These are phyloP conservation scores for Brettanomyces bruxellensis DNA, from an alignment of 805 yeast genomes.

Conservation along the genomic window DNA sequence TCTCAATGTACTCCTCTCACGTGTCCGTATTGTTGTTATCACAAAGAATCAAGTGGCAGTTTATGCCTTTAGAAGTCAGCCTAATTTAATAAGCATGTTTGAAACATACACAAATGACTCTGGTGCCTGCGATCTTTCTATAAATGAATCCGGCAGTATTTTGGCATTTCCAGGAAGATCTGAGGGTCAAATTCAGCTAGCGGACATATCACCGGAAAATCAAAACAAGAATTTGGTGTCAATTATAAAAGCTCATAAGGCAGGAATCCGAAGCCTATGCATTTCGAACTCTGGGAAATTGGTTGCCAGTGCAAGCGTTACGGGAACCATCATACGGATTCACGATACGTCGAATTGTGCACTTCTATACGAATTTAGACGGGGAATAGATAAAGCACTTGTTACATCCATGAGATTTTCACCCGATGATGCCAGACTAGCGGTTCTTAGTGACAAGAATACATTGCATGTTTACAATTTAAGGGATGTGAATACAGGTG, in stretches of 20 bases:
- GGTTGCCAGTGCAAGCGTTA: slow-evolving; percentile 73
- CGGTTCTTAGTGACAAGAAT: slow-evolving; percentile 81
- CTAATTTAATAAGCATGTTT: slow-evolving; percentile 51
- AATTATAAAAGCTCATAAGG: slow-evolving; percentile 70
- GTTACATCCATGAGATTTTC: slow-evolving; percentile 80
- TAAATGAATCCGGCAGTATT: slow-evolving; percentile 23
- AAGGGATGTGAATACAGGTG: slow-evolving; percentile 2
- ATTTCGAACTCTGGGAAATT: slow-evolving; percentile 54
- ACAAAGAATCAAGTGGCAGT: slow-evolving; percentile 59
- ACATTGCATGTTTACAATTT: slow-evolving; percentile 78
- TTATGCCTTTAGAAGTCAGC: slow-evolving; percentile 76
- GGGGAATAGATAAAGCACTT: slow-evolving; percentile 82
- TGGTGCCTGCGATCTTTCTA: slow-evolving; percentile 49
- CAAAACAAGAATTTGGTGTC: slow-evolving; percentile 56
- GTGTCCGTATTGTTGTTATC: slow-evolving; percentile 69
- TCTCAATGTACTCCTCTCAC: slow-evolving; percentile 61
- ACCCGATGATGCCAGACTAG: slow-evolving; percentile 64
- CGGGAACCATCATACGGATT: slow-evolving; percentile 73
- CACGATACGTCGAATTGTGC: slow-evolving; percentile 64
- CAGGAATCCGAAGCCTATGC: slow-evolving; percentile 53
- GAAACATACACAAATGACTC: slow-evolving; percentile 56
- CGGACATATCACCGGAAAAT: slow-evolving; percentile 60
- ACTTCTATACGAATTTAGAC: slow-evolving; percentile 71
- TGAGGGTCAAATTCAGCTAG: slow-evolving; percentile 71
- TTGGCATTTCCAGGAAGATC: slow-evolving; percentile 74